A percentile compares a stretch with the other conserved stretches of the same genome.
Conservation (phyloP, 78 protist genomes). For the Speleostelium caveatum region DNA sequence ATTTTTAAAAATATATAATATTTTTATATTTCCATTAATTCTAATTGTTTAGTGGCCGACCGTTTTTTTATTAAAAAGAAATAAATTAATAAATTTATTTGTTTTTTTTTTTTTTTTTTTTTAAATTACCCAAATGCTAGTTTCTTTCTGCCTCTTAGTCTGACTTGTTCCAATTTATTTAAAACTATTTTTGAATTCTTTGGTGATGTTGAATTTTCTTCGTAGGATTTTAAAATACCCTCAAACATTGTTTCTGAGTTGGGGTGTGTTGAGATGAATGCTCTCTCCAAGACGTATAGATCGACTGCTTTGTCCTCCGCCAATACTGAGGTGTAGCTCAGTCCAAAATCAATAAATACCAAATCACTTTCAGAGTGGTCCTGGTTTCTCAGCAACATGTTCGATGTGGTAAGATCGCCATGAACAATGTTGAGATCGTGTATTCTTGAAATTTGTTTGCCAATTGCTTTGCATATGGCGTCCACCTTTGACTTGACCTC, state of each 20-base stretch:
- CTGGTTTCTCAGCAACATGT: constrained; percentile 58
- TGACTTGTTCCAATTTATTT: constrained; percentile 78
- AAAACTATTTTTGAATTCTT: constrained; percentile 3
- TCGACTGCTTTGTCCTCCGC: constrained; percentile 96
- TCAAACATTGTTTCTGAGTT: constrained; percentile 73
- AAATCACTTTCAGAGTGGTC: neutral
- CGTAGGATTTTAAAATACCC: constrained; percentile 24
- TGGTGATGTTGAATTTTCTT: neutral
- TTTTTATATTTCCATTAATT: too few relatives aligned
- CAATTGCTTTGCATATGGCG: constrained; percentile 65
- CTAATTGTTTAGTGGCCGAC: neutral
- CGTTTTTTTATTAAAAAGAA: too few relatives aligned
- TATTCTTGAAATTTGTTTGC: constrained; percentile 71
- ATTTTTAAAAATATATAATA: too few relatives aligned
- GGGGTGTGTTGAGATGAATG: constrained; percentile 92
- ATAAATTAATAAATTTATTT: too few relatives aligned
- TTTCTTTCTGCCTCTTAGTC: constrained; percentile 86
- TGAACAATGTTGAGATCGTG: constrained; percentile 86
- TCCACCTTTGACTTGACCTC: neutral
- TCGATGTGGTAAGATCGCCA: constrained; percentile 95
- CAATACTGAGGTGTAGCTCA: constrained; percentile 38
- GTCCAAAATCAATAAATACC: constrained; percentile 94
- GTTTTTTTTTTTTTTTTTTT: neutral
- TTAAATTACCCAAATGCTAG: constrained; percentile 80
- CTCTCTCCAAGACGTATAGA: constrained; percentile 95